Evolutionary conservation across 495 filamentous ascomycete genomes (phyloP).

Genomic region (Lasiosphaeria hispida): DNA sequence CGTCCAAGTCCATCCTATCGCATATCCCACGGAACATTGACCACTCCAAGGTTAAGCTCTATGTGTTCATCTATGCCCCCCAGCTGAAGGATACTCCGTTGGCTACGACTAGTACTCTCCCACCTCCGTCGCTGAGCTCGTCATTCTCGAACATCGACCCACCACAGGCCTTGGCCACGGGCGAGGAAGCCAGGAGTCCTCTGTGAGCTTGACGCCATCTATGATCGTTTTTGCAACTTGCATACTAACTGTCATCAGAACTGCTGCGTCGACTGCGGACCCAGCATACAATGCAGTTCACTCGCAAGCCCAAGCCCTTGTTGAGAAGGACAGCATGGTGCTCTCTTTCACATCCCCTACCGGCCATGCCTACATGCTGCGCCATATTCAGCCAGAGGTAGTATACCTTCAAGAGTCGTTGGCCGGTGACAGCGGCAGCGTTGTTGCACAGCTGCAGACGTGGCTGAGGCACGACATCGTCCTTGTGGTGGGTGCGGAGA

Average conservation of each 20-base stretch:
- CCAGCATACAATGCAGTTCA: constrained; percentile 73
- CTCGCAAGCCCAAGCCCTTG: constrained; percentile 68
- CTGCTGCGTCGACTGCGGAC: constrained; percentile 36
- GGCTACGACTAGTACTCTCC: constrained; percentile 48
- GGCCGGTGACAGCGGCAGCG: constrained; percentile 66
- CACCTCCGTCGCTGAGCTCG: constrained; percentile 67
- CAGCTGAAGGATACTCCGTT: constrained; percentile 63
- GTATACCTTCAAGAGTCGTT: constrained; percentile 83
- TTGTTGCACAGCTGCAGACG: constrained; percentile 66
- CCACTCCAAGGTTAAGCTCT: constrained; percentile 65
- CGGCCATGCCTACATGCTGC: constrained; percentile 78
- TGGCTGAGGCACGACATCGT: constrained; percentile 85
- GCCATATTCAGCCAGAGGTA: constrained; percentile 75
- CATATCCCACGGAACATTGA: constrained; percentile 77
- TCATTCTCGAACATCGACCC: constrained; percentile 85
- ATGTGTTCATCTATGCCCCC: constrained; percentile 85
- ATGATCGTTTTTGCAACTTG: constrained; percentile 5
- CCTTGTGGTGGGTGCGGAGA: constrained; percentile 76
- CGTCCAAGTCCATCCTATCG: constrained; percentile 75
- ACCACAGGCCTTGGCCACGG: constrained; percentile 69
- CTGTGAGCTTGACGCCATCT: constrained; percentile 36
- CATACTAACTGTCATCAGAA: constrained; percentile 17
- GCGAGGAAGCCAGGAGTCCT: constrained; percentile 57
- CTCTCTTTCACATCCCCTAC: constrained; percentile 78
- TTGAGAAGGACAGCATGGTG: constrained; percentile 79